A percentile compares a stretch with the other conserved stretches of the same genome.
Evolutionary conservation across 441 rosid species (phyloP).

Genomic region (Gossypium laxum): DNA sequence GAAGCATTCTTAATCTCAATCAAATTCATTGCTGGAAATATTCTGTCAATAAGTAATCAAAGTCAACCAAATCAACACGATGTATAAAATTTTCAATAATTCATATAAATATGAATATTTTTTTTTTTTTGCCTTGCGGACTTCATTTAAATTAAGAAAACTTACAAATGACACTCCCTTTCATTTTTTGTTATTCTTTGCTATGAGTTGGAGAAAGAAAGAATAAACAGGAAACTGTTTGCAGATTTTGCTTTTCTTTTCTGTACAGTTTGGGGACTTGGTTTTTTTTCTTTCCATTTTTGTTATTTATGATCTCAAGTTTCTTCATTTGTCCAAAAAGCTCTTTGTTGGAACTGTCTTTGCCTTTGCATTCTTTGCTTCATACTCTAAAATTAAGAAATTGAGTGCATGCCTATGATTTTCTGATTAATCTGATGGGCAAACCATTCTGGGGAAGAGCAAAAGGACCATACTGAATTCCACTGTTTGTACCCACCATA

Average conservation of each 20-base stretch:
- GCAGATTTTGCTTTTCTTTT: constrained; percentile 9
- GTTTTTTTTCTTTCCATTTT: background rate
- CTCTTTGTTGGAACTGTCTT: background rate
- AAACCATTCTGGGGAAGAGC: constrained; percentile 89
- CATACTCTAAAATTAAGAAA: background rate
- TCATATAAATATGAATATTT: no score
- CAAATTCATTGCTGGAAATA: background rate
- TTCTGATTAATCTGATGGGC: constrained; percentile 53
- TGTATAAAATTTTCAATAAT: background rate
- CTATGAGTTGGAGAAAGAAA: background rate
- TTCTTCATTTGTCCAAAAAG: constrained; percentile 3
- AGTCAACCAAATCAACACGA: background rate
- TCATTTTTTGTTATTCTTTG: background rate
- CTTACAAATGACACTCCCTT: background rate
- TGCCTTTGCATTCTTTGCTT: background rate
- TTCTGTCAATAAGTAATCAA: background rate
- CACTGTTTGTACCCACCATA: constrained; percentile 45
- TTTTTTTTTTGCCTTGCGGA: constrained; percentile 22
- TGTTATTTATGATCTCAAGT: background rate
- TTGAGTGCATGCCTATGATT: constrained; percentile 11
- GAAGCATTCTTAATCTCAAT: background rate
- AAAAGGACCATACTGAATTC: constrained; percentile 94
- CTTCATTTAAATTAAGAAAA: constrained; percentile 9
- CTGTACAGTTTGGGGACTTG: constrained; percentile 29
- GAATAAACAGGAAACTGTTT: background rate